phyloP scores from a whole-genome alignment of 2,329 filamentous ascomycete species.

The Claviceps arundinis region DNA sequence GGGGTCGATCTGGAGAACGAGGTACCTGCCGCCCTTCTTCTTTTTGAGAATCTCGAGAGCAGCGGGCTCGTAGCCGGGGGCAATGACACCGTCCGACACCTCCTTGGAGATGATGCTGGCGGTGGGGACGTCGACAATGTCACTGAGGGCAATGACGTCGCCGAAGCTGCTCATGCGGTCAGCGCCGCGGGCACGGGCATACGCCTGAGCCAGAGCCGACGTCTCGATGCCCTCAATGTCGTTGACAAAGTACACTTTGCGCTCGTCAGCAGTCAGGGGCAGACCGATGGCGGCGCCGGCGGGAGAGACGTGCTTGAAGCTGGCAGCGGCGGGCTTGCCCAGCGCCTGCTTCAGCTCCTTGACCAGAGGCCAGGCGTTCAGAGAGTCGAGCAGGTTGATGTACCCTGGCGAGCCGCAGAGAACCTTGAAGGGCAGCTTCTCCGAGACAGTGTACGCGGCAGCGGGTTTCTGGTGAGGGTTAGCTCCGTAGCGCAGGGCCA shows the following conservation, averaged over 20 bases:
- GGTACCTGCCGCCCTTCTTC: constrained; percentile 97
- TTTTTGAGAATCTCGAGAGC: constrained; percentile 86
- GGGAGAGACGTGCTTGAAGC: constrained; percentile 98
- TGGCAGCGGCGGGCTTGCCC: constrained; percentile 78
- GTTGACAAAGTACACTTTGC: constrained; percentile 96
- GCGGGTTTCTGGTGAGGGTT: constrained; percentile 99
- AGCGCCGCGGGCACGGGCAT: constrained; percentile 85
- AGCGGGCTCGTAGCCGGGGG: constrained; percentile 70
- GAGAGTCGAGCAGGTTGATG: constrained; percentile 90
- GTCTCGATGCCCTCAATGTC: constrained; percentile 82
- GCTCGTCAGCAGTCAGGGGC: constrained; percentile 72
- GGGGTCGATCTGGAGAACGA: constrained; percentile 88
- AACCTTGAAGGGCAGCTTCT: constrained; percentile 84
- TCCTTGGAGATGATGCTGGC: constrained; percentile 97
- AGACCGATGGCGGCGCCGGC: constrained; percentile 91
- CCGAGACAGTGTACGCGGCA: constrained; percentile 62
- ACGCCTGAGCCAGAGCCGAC: constrained; percentile 81
- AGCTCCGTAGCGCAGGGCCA: constrained; percentile 82
- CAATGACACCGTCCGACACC: constrained; percentile 93
- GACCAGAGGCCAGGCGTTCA: constrained; percentile 94
- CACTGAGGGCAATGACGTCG: constrained; percentile 86
- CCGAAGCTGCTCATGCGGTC: constrained; percentile 99
- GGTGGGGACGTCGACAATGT: constrained; percentile 80
- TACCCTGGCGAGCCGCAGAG: constrained; percentile 83
- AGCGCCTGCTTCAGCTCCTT: constrained; percentile 90